phyloP scores from a whole-genome alignment of 768 basidiomycete species.

The Tylopilus rubrobrunneus region DNA sequence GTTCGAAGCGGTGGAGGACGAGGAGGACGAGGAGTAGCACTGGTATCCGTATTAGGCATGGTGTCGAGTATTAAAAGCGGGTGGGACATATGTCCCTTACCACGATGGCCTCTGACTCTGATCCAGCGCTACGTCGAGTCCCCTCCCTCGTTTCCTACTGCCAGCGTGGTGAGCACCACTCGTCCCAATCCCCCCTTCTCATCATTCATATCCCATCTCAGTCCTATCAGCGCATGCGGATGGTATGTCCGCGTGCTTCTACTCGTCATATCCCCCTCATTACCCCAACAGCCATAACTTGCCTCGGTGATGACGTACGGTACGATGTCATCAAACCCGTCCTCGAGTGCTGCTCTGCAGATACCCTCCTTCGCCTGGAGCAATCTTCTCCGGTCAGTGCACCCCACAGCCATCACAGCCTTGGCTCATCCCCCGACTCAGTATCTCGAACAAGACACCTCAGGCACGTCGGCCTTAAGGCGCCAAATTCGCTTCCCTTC shows the following conservation, averaged over 20 bases:
- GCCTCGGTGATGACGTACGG: conserved; percentile 57
- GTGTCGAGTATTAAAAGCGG: conserved; percentile 13
- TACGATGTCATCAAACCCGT: conserved; percentile 70
- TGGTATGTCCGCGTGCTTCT: conserved; percentile 38
- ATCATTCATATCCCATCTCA: conserved; percentile 25
- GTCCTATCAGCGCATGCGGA: conserved; percentile 61
- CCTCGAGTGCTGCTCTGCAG: conserved; percentile 66
- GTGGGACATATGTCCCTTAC: not conserved
- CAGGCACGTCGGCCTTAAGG: conserved; percentile 36
- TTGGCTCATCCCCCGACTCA: conserved; percentile 26
- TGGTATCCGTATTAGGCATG: conserved; percentile 17
- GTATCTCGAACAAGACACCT: conserved; percentile 54
- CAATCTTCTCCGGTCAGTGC: conserved; percentile 61
- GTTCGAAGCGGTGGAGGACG: conserved; percentile 45
- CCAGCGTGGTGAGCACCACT: conserved; percentile 56
- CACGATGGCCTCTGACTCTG: conserved; percentile 32
- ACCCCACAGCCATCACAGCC: conserved; percentile 4
- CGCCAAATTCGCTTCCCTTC: not conserved
- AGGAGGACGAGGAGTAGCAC: conserved; percentile 10
- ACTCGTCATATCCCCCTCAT: not conserved
- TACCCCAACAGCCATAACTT: conserved; percentile 48
- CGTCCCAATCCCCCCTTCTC: not conserved
- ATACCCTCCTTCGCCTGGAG: conserved; percentile 68
- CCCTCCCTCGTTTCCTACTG: conserved; percentile 67
- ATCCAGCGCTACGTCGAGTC: conserved; percentile 39